Evolutionary conservation across 345 rosid species (phyloP).

Genomic region (Populus alba): DNA sequence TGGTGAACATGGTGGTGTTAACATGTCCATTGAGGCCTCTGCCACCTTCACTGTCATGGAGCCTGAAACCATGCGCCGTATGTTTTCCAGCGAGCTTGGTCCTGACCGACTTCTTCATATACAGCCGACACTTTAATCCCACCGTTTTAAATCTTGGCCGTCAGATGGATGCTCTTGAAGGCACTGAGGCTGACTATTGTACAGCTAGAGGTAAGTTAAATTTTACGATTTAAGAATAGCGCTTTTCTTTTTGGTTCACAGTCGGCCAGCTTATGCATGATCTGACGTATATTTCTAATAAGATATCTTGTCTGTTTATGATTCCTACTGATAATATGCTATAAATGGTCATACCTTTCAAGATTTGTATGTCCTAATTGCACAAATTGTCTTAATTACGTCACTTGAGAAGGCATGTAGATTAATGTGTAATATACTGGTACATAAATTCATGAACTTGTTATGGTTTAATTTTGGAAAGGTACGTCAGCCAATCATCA

Average conservation of each 20-base stretch:
- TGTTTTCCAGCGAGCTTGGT: conserved; percentile 95
- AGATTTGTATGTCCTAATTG: neutral
- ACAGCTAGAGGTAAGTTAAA: conserved; percentile 74
- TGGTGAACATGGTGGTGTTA: conserved; percentile 97
- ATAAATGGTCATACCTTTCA: too few species aligned
- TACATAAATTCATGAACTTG: neutral
- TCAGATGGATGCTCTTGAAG: conserved; percentile 97
- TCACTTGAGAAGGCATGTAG: neutral
- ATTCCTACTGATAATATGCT: too few species aligned
- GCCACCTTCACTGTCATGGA: conserved; percentile 99
- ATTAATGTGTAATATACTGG: neutral
- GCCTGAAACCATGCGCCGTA: conserved; percentile 85
- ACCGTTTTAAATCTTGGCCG: conserved; percentile 91
- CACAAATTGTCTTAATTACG: neutral
- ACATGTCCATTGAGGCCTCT: conserved; percentile 99
- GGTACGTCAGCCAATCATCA: conserved; percentile 95
- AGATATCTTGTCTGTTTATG: too few species aligned
- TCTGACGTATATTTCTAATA: too few species aligned
- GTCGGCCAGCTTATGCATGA: too few species aligned
- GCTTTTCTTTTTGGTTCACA: neutral
- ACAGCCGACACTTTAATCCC: conserved; percentile 98
- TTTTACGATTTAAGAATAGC: neutral
- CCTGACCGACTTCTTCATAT: conserved; percentile 93
- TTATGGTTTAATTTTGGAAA: conserved; percentile 12
- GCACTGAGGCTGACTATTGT: conserved; percentile 96